Evolutionary conservation across 164 flowering plant genomes (phyloP).

Genomic region (Chloranthus sessilifolius): DNA sequence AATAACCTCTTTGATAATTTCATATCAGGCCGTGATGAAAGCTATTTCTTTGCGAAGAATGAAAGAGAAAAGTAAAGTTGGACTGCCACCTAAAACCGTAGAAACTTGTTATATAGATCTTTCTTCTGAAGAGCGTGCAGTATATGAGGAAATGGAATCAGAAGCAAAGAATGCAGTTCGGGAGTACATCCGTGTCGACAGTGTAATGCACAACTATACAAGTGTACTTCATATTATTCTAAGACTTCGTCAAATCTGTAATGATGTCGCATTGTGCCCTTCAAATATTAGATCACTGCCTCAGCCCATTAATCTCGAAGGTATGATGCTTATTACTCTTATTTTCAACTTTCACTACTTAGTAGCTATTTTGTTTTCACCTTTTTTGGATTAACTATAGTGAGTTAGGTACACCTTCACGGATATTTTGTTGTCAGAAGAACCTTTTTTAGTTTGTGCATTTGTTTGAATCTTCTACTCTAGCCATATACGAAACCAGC

Average conservation of each 20-base stretch:
- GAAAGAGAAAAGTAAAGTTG: constrained; percentile 53
- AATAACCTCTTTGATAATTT: neutral
- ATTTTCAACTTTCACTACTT: too few species aligned
- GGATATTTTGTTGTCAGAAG: too few species aligned
- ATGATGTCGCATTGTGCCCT: constrained; percentile 61
- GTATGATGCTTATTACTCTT: too few species aligned
- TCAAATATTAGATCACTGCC: constrained; percentile 49
- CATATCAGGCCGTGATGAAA: constrained; percentile 66
- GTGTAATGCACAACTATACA: constrained; percentile 49
- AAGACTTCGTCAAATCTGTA: constrained; percentile 84
- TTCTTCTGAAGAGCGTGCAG: constrained; percentile 58
- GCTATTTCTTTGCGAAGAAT: constrained; percentile 81
- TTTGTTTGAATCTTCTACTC: too few species aligned
- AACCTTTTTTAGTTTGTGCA: too few species aligned
- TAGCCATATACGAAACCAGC: too few species aligned
- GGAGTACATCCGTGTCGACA: constrained; percentile 34
- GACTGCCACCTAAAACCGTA: constrained; percentile 69
- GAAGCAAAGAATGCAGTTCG: constrained; percentile 48
- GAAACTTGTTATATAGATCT: constrained; percentile 70
- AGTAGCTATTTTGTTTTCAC: too few species aligned
- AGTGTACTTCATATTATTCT: constrained; percentile 64
- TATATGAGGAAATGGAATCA: constrained; percentile 72
- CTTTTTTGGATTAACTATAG: too few species aligned
- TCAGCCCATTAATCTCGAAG: constrained; percentile 57
- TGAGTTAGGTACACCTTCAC: too few species aligned